Evolutionary conservation across 192 early-diverging fungal genomes (phyloP), one percentile per base, ranked within the genome.

Genomic region (Backusella tuberculispora): DNA sequence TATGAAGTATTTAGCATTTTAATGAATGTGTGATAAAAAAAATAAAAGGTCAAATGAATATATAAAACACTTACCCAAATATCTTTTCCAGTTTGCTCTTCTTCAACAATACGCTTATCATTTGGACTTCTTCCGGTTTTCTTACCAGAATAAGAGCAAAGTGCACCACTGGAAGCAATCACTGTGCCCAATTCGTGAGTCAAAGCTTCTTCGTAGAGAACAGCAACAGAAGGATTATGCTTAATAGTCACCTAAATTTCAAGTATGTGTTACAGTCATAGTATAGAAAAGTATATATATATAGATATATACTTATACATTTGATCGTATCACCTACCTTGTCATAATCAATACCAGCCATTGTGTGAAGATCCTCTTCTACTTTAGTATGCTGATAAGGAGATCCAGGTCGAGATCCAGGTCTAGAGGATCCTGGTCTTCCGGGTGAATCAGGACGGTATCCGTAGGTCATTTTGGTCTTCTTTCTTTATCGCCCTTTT

Each of bases 21-120:
- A 43, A 43, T 43, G 0, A 43, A 43, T 42, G 7, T 42, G 41
- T 5, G 41, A 7, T 42, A 43, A 43, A 0, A 43, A 43, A 43
- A 10, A 64, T n/a, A 43, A 24, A 37, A 42, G 7, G 4, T 21
- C 40, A 42, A 53, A 38, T 8, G 9, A 53, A 53, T 5, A 34
- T 41, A 6, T 26, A 45, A 45, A 60, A 60, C 19, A 37, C 38
- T 48, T 74, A 74, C 73, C 97, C 97, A 99, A 79, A 99, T 90
- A 78, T 98, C 92, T 76, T 94, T 84, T 17, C 85, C 84, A 21
- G 95, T 92, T 24, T 87, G 81, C 15, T 90, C 83, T 84, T 99
- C 97, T 73, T 97, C 96, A 60, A 98, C 97, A 80, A 99, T 93
- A 78, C 97, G 95, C 90, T 99, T 99, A 89, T 99, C 97, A 71